Percentiles rank a stretch among this genome's conserved stretches.
Conservation (phyloP, 257 asterid species). For the Petunia secreta region DNA sequence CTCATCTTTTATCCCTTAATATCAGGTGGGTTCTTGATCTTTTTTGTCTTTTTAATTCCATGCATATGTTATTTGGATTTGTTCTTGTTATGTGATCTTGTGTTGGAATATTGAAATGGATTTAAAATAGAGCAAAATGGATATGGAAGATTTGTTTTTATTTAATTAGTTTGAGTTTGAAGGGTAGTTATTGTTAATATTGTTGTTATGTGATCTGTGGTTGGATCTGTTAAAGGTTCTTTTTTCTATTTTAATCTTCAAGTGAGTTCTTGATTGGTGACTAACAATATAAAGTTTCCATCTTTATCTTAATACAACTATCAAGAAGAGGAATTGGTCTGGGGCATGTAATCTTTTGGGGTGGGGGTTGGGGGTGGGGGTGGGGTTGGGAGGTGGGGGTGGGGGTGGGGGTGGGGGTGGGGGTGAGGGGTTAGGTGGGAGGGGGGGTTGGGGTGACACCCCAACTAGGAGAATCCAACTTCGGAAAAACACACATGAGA, state of each 20-base stretch:
- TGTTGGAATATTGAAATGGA: background rate
- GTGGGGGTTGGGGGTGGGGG: too few species aligned
- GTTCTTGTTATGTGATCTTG: background rate
- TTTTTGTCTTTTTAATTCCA: background rate
- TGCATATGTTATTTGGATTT: background rate
- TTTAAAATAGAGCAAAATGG: too few species aligned
- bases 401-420: too few species aligned
- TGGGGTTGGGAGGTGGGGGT: background rate
- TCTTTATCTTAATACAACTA: background rate
- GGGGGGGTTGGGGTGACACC: too few species aligned
- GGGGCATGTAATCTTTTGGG: background rate
- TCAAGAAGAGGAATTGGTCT: background rate
- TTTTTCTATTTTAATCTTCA: background rate
- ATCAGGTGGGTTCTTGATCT: background rate
- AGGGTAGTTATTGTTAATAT: background rate
- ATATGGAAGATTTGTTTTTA: background rate
- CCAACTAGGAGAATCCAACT: too few species aligned
- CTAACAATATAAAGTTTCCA: background rate
- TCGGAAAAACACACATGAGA: too few species aligned
- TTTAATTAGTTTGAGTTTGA: background rate
- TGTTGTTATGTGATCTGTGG: conserved; percentile 12
- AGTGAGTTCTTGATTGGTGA: too few species aligned
- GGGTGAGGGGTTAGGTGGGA: too few species aligned
- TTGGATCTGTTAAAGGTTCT: background rate
- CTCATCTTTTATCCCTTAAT: conserved; percentile 1